Evolutionary conservation across 2,329 filamentous ascomycete genomes (phyloP), one percentile per base, ranked within the genome.

Genomic region (Fusarium penzigii): DNA sequence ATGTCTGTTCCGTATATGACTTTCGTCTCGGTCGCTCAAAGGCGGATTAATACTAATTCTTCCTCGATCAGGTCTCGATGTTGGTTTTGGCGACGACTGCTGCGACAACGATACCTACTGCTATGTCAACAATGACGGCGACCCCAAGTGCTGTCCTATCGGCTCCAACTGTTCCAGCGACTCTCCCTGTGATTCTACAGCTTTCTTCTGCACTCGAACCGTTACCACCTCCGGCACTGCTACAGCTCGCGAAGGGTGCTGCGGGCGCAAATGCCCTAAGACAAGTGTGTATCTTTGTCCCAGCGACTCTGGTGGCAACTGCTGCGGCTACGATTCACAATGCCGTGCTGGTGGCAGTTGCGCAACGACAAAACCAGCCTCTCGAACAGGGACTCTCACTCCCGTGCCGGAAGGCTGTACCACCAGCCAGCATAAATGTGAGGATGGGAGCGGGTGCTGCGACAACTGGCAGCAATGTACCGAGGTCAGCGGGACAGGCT

Each of bases 371-470:
- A 64, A 51, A 25, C 51, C 64, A 39, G 17, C 65, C 1, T 53
- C 65, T 2, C 32, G 51, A 6, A 64, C 66, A 3, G 62, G 64
- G 1, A 29, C 70, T 12, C 68, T 74, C 6, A 68, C 71, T 1
- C 66, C 69, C 40, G 55, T 72, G n/a, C 69, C 72, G 3, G 64
- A 66, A 42, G 75, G 74, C 3, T 83, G 79, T 63, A 74, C 76
- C 2, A 72, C 73, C 1, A 71, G 69, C 32, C 76, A 81, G 61
- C 67, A 75, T 51, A 46, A 66, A 13, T 83, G 79, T 62, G 57
- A 68, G 6, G 67, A 76, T 6, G 78, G 76, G 17, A 70, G 72
- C 13, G 78, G 79, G 11, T 85, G 82, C 64, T 85, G 82, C 63
- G 65, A 73, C 49, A 62, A 69, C 9, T 73, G 73, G 1, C 70